These are phyloP conservation scores for Stephanodiscus minutulus DNA, from an alignment of 108 stramenopile genomes.

Conservation along the genomic window DNA sequence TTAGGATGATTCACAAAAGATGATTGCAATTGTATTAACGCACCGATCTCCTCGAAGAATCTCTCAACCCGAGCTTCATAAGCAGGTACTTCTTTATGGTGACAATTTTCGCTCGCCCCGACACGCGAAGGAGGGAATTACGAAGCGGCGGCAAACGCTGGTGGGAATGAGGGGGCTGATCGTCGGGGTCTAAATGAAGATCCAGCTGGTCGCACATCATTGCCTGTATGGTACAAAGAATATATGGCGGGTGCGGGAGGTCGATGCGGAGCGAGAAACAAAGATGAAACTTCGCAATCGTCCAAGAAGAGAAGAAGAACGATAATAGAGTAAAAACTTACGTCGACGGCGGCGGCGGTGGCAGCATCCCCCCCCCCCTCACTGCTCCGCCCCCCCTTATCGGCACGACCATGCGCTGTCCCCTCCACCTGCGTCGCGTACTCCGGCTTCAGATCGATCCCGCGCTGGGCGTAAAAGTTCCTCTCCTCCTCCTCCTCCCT, in stretches of 20 bases:
- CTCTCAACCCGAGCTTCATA: constrained; percentile 38
- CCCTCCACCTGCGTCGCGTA: constrained; percentile 17
- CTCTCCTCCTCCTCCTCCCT: constrained; percentile 48
- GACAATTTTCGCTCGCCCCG: constrained; percentile 40
- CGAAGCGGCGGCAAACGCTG: constrained; percentile 29
- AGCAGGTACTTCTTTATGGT: constrained; percentile 51
- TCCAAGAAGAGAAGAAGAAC: not conserved
- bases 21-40: not conserved
- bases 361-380: constrained; percentile 18
- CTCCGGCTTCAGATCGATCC: constrained; percentile 49
- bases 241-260: too few relatives aligned
- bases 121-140: constrained; percentile 31
- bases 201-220: constrained; percentile 29
- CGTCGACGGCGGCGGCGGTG: not conserved
- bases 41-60: constrained; percentile 9
- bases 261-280: too few relatives aligned
- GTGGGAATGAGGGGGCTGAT: not conserved
- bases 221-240: too few relatives aligned
- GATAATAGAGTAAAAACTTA: not conserved
- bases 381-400: constrained; percentile 13
- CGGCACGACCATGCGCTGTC: not conserved
- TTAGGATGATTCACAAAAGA: not conserved
- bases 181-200: constrained; percentile 27
- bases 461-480: constrained; percentile 47
- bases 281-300: not conserved